Conservation (phyloP, 805 yeast species). For the Ogataea sp. region DNA sequence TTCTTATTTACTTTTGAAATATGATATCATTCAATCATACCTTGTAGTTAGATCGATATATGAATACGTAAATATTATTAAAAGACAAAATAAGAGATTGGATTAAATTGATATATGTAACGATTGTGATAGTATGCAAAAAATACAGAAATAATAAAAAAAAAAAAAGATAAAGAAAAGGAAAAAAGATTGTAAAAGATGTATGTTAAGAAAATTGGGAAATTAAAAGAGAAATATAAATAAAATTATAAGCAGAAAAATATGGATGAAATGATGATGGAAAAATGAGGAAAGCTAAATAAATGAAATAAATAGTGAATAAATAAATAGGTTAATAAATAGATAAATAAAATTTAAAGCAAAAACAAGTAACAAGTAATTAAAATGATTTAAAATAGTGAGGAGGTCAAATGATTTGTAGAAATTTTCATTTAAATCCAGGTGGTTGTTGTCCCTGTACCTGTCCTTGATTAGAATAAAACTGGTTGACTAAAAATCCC, state of each 20-base stretch:
- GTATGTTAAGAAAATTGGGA: background rate
- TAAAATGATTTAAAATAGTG: too few species aligned
- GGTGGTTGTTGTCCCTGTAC: too few species aligned
- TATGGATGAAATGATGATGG: background rate
- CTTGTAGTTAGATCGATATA: background rate
- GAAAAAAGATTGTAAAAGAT: background rate
- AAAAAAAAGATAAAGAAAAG: background rate
- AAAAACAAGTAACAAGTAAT: too few species aligned
- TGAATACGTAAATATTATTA: background rate
- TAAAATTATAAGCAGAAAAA: background rate
- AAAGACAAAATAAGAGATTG: background rate
- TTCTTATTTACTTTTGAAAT: too few species aligned
- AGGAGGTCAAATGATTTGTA: too few species aligned
- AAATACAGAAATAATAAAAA: background rate
- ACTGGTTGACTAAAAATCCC: background rate
- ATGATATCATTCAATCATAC: background rate
- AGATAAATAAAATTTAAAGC: too few species aligned
- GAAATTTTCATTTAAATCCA: too few species aligned
- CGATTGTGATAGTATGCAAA: background rate
- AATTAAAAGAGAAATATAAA: background rate
- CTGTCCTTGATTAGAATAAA: background rate
- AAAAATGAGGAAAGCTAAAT: background rate
- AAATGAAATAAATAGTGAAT: background rate
- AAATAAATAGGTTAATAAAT: too few species aligned
- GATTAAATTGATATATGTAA: background rate